Evolutionary conservation across 345 rosid species (phyloP).

Genomic region (Psidium friedrichsthalianum): DNA sequence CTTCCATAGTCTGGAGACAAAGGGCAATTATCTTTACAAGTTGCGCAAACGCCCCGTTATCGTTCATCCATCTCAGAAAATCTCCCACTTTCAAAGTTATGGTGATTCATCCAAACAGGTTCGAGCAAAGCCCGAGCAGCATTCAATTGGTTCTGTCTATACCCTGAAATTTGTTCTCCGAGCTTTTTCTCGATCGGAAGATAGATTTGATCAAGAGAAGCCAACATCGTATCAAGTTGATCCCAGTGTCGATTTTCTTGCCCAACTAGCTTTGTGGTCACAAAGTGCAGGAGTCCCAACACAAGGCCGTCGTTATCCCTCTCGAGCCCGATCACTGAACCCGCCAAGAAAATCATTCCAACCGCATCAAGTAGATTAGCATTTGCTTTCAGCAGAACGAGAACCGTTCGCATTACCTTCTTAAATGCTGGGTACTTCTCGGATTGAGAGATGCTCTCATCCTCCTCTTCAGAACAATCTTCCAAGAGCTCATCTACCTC

Average conservation of each 20-base stretch:
- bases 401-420: constrained; percentile 26
- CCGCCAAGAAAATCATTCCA: constrained; percentile 45
- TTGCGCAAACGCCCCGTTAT: background rate
- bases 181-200: constrained; percentile 49
- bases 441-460: constrained; percentile 13
- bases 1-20: background rate
- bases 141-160: constrained; percentile 21
- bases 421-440: constrained; percentile 28
- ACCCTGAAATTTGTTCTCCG: constrained; percentile 34
- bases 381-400: constrained; percentile 34
- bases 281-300: constrained; percentile 48
- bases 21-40: background rate
- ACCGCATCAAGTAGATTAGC: constrained; percentile 42
- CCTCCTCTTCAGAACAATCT: constrained; percentile 24
- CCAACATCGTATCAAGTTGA: constrained; percentile 60
- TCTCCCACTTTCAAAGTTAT: constrained; percentile 45
- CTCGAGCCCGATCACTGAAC: constrained; percentile 42
- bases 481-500: constrained; percentile 31
- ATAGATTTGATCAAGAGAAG: constrained; percentile 46
- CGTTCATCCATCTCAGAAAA: constrained; percentile 5
- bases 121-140: constrained; percentile 51
- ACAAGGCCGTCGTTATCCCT: constrained; percentile 43
- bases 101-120: constrained; percentile 78
- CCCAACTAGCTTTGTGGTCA: constrained; percentile 42
- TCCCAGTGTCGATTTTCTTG: constrained; percentile 57